Percentiles rank a stretch among this genome's conserved stretches.
phyloP scores from a whole-genome alignment of 768 basidiomycete species.

The Mycena sanguinolenta region DNA sequence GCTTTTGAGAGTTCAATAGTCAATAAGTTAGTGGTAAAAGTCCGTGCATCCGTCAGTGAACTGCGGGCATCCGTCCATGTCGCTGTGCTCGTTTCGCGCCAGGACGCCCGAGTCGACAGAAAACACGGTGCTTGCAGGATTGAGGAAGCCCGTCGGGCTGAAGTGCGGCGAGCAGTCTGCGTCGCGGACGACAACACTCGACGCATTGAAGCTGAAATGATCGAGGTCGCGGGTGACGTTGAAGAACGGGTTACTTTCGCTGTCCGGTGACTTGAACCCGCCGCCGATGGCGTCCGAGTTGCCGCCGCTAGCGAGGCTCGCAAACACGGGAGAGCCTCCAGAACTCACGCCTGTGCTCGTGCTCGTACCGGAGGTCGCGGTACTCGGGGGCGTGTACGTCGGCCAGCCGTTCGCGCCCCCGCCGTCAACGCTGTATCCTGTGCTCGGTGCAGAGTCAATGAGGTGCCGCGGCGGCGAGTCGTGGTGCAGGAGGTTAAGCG shows the following conservation, averaged over 20 bases:
- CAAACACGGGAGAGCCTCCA: conserved; percentile 59
- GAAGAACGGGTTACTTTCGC: conserved; percentile 56
- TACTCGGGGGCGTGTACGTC: conserved; percentile 73
- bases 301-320: conserved; percentile 45
- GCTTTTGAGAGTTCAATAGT: conserved; percentile 18
- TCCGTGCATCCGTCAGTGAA: conserved; percentile 59
- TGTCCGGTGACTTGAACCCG: conserved; percentile 50
- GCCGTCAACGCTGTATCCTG: conserved; percentile 63
- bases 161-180: conserved; percentile 48
- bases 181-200: conserved; percentile 45
- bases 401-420: conserved; percentile 67
- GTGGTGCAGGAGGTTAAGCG: conserved; percentile 53
- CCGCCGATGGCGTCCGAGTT: conserved; percentile 21
- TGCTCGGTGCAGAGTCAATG: conserved; percentile 66
- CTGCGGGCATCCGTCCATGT: conserved; percentile 57
- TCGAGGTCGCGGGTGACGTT: conserved; percentile 59
- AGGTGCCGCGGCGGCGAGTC: conserved; percentile 48
- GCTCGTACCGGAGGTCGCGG: conserved; percentile 62
- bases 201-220: conserved; percentile 62
- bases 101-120: conserved; percentile 40
- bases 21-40: conserved; percentile 35
- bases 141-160: conserved; percentile 35
- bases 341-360: conserved; percentile 58
- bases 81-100: conserved; percentile 50
- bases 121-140: conserved; percentile 38